Base-by-base conservation (phyloP, 805 yeast genomes). In the Candida suzukii region DNA sequence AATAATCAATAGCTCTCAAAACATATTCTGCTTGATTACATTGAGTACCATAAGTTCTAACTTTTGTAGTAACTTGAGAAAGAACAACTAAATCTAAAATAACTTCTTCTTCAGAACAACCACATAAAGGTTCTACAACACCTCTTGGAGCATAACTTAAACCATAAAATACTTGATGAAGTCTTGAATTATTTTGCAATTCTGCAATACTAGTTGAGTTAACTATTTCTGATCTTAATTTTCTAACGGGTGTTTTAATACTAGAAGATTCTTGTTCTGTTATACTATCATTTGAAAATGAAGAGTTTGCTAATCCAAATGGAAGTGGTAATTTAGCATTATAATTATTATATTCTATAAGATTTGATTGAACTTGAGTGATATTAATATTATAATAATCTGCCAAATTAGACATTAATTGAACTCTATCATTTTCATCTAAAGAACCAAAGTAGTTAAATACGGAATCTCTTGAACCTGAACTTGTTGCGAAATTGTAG, bases 1-100 rank as follows among this genome's bases (percentile, higher is more conserved):
- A 56, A 3, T 66, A 67, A 31, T 61, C 54, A 11, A 83, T 73
- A 0, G 86, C 73, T 11, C 73, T 71, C 35, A 83, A 57, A 12
- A 80, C 71, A 28, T 59, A 55, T 12, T 67, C 71, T 0, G 73
- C 70, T 52, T 80, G 87, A 28, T 68, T 55, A 47, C 88, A 81
- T 46, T 77, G 83, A 40, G 78, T 71, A 0, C 85, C 83, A 47
- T 75, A 78, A 1, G 76, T 68, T 47, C 81, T 64, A 10, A 83
- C 56, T 45, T 77, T 71, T 0, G 70, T 67, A 0, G 90, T 82
- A 0, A 81, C 67, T 24, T 68, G 74, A 0, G 88, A 76, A 9
- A 83, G 47, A 11, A 71, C 52, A 0, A 79, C 78, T 20, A 83
- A 48, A 48, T 83, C 90, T 18, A 73, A 56, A 35, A 76, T 46